These are phyloP conservation scores for Suillus clintonianus DNA, from an alignment of 768 basidiomycete species.

Conservation along the genomic window DNA sequence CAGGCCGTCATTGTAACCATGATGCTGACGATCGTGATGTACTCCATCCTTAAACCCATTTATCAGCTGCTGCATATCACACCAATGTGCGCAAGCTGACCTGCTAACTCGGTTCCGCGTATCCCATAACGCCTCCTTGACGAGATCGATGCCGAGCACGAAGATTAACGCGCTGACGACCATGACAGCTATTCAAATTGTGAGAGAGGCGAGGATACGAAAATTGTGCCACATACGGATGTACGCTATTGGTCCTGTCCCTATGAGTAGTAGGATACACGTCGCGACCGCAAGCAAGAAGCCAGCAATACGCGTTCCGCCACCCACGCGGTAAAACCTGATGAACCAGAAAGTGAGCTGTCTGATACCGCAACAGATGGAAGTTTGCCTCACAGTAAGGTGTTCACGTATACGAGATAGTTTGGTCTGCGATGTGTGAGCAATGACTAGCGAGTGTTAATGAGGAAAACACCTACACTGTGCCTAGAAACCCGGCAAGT, in stretches of 20 bases:
- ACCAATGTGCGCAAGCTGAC: constrained; percentile 37
- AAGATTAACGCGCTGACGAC: constrained; percentile 92
- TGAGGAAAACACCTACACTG: constrained; percentile 56
- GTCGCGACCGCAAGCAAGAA: constrained; percentile 83
- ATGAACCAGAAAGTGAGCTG: background rate
- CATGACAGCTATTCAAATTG: constrained; percentile 66
- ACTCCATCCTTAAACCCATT: constrained; percentile 56
- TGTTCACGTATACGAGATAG: constrained; percentile 88
- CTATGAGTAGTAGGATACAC: constrained; percentile 69
- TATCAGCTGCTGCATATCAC: constrained; percentile 7
- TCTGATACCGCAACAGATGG: background rate
- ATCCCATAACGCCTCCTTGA: constrained; percentile 97
- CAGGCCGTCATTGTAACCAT: constrained; percentile 91
- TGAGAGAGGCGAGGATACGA: background rate
- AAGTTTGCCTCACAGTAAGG: constrained; percentile 57
- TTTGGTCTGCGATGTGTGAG: constrained; percentile 56
- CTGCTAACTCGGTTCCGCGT: constrained; percentile 84
- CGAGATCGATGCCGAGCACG: constrained; percentile 90
- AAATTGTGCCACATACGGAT: constrained; percentile 63
- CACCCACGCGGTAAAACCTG: constrained; percentile 92
- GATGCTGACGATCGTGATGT: constrained; percentile 82
- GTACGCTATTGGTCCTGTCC: constrained; percentile 88
- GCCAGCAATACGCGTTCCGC: constrained; percentile 79
- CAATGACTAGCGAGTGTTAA: background rate
- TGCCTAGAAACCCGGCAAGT: constrained; percentile 75